Evolutionary conservation across 2,329 filamentous ascomycete species (phyloP).

Genomic region (Apiospora sp.): DNA sequence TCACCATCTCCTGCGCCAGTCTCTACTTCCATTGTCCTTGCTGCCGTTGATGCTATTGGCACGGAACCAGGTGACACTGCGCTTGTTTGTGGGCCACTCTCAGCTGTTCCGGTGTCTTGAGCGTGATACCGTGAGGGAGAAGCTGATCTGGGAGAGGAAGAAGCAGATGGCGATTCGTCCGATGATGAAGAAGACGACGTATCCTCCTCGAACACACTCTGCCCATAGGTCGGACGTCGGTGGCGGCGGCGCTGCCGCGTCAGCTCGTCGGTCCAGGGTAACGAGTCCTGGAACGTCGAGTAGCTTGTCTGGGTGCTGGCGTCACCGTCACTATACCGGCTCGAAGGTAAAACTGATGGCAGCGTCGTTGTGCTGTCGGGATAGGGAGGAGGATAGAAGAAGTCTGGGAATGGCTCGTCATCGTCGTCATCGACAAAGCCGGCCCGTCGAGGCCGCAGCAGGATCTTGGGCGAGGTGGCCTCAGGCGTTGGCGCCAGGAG

Average conservation of each 20-base stretch:
- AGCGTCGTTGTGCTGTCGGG: neutral
- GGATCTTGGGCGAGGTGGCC: neutral
- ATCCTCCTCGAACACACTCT: neutral
- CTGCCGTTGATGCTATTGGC: neutral
- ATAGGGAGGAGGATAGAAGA: neutral
- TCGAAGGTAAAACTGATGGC: neutral
- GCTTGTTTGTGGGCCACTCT: too few species aligned
- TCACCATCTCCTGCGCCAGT: neutral
- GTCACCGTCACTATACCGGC: neutral
- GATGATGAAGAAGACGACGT: neutral
- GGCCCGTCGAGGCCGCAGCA: neutral
- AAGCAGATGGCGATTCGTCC: neutral
- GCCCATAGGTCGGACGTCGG: neutral
- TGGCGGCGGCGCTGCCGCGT: neutral
- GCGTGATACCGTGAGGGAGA: neutral
- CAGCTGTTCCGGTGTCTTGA: neutral
- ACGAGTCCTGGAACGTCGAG: neutral
- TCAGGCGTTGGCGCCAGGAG: slow-evolving; percentile 9
- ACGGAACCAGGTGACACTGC: too few species aligned
- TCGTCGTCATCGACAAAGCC: neutral
- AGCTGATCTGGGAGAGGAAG: neutral
- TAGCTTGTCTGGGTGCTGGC: neutral
- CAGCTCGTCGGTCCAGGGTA: slow-evolving; percentile 16
- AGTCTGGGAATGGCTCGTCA: neutral
- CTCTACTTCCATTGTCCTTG: neutral